Conservation (phyloP, 192 early-diverging fungal genomes). For the Coemansia asiatica region DNA sequence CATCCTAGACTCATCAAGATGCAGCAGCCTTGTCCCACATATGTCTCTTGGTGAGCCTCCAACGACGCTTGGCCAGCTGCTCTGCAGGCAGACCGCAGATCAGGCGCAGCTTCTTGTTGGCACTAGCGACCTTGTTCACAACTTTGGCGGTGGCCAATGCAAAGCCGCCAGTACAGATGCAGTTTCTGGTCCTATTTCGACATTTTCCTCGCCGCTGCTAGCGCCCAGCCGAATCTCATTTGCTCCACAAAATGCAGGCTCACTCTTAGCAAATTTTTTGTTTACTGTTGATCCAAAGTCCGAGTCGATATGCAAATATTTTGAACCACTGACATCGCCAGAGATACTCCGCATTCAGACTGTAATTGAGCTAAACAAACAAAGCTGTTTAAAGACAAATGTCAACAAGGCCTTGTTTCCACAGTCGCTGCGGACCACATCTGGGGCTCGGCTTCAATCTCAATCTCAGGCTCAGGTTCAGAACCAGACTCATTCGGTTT, state of each 20-base stretch:
- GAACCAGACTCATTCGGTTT: not conserved
- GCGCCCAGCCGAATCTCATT: not conserved
- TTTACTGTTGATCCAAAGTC: not conserved
- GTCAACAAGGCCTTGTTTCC: not conserved
- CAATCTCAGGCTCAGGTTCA: not conserved
- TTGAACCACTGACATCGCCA: conserved; percentile 34
- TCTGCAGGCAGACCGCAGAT: not conserved
- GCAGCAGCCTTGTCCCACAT: not conserved
- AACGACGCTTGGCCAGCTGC: not conserved
- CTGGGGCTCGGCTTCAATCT: not conserved
- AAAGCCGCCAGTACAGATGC: not conserved
- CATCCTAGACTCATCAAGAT: not conserved
- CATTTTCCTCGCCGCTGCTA: not conserved
- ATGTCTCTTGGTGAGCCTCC: not conserved
- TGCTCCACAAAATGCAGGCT: not conserved
- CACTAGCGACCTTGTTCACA: not conserved
- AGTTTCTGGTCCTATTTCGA: not conserved
- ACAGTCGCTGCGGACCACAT: not conserved
- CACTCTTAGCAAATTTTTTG: not conserved
- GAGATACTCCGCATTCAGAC: conserved; percentile 37
- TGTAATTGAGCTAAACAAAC: conserved; percentile 6
- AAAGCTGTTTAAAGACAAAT: not conserved
- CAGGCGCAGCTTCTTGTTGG: not conserved
- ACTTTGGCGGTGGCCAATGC: not conserved
- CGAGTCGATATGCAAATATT: conserved; percentile 12